Evolutionary conservation across 352 stramenopile species (phyloP), one percentile per base, ranked within the genome.

Genomic region (Hyphochytrium catenoides): DNA sequence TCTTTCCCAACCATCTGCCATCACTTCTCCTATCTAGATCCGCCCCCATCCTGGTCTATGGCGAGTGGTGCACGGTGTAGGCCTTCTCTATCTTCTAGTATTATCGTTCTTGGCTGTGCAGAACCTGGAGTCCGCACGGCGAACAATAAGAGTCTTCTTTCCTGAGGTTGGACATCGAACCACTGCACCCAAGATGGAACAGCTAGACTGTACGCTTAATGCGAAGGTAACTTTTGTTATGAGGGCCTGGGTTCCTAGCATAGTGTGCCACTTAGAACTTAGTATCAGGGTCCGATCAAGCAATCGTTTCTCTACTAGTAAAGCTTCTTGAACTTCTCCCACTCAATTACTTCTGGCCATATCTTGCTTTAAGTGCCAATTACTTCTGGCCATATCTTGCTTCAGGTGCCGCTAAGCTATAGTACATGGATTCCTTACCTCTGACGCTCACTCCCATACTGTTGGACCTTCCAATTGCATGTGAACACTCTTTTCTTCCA

Each of bases 11-110:
- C 27, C 24, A 12, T 23, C 1, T 8, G 41, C 15, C 21, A 33
- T n/a, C 8, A 15, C 24, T 16, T 3, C 4, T 33, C 26, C 4
- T 41, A n/a, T 20, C 16, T 19, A 57, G 51, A 46, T 59, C n/a
- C 52, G 52, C 14, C 67, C 67, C 2, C 67, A 82, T 40, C 67
- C 67, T 4, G 67, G 67, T 3, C 39, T 82, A 5, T 82, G 67
- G 67, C 50, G 67, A 22, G 51, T 82, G 23, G 67, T 82, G 1
- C 67, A 82, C 33, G 67, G 67, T 37, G 66, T 59, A 35, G 73
- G 62, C 0, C 64, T 82, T 4, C 51, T 78, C 8, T 82, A 81
- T 39, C 33, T 77, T 41, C 48, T 81, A 34, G 43, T 76, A 8
- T 47, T 81, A n/a, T 62, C 57, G 0, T 57, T 54, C 7, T 48